phyloP scores from a whole-genome alignment of 2,329 filamentous ascomycete genomes.

The Pezicula radicicola region DNA sequence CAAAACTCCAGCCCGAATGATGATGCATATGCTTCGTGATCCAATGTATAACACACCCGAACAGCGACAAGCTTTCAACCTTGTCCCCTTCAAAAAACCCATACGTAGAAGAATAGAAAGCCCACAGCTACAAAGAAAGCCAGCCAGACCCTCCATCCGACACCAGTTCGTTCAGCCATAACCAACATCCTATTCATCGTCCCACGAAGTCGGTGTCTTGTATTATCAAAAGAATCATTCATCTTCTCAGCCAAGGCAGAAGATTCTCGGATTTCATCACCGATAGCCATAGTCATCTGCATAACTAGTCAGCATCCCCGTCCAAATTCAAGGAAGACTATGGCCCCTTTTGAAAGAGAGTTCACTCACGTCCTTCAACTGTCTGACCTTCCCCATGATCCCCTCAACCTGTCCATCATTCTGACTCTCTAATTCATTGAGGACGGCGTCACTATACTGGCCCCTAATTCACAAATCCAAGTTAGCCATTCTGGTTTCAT shows the following conservation, averaged over 20 bases:
- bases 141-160: slow-evolving; percentile 94
- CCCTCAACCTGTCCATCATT: slow-evolving; percentile 88
- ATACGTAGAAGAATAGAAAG: slow-evolving; percentile 86
- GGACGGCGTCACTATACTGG: slow-evolving; percentile 87
- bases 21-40: neutral
- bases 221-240: slow-evolving; percentile 91
- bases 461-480: slow-evolving; percentile 49
- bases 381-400: slow-evolving; percentile 85
- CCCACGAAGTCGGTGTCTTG: slow-evolving; percentile 73
- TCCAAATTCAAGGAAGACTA: too few relatives aligned
- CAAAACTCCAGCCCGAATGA: slow-evolving; percentile 2
- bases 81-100: slow-evolving; percentile 65
- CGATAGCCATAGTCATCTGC: slow-evolving; percentile 87
- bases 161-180: slow-evolving; percentile 93
- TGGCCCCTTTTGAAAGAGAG: neutral
- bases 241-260: slow-evolving; percentile 88
- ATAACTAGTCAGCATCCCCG: neutral
- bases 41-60: neutral
- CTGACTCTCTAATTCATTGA: slow-evolving; percentile 93
- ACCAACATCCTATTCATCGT: slow-evolving; percentile 97
- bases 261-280: slow-evolving; percentile 90
- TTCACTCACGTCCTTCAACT: slow-evolving; percentile 77
- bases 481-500: neutral
- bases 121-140: slow-evolving; percentile 82
- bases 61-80: neutral